Evolutionary conservation across 345 rosid species (phyloP).

Genomic region (Excoecaria cochinchinensis): DNA sequence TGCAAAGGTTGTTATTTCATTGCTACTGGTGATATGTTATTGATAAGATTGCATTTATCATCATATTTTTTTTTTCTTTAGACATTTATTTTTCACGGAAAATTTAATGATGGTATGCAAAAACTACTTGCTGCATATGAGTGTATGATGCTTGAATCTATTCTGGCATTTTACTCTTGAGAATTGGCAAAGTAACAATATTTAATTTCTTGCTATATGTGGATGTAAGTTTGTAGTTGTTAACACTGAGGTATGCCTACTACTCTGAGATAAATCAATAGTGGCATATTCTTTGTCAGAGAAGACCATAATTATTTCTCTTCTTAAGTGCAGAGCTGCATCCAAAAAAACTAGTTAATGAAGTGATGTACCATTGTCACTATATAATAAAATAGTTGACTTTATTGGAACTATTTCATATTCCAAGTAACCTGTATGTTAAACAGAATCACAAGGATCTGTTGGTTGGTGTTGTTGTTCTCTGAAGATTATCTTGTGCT

Average conservation of each 20-base stretch:
- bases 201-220: background rate
- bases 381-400: background rate
- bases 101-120: background rate
- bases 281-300: background rate
- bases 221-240: background rate
- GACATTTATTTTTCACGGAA: background rate
- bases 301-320: background rate
- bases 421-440: constrained; percentile 17
- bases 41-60: background rate
- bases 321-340: background rate
- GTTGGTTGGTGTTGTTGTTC: constrained; percentile 81
- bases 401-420: constrained; percentile 4
- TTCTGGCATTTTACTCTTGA: background rate
- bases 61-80: background rate
- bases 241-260: background rate
- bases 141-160: background rate
- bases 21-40: background rate
- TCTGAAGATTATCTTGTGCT: constrained; percentile 69
- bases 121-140: background rate
- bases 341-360: background rate
- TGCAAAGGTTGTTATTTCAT: constrained; percentile 58
- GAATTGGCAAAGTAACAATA: background rate
- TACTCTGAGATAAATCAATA: background rate
- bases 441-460: constrained; percentile 92
- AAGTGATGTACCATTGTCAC: background rate